Conservation (phyloP, 306 rosid species). For the Oxytropis ochrocephala region DNA sequence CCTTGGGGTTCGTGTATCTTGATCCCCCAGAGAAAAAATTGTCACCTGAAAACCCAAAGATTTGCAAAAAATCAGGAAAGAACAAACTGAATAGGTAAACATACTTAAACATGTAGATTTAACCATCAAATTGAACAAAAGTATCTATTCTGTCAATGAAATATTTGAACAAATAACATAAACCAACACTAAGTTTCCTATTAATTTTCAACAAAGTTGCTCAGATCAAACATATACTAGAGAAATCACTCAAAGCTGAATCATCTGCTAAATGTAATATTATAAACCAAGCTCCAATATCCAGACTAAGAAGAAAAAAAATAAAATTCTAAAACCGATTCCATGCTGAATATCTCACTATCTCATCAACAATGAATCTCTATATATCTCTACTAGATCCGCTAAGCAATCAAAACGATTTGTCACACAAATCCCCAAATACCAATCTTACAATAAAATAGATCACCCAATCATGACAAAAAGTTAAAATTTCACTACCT, state of each 20-base stretch:
- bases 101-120: not conserved
- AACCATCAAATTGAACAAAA: not conserved
- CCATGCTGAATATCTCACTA: not conserved
- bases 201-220: not conserved
- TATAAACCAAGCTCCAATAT: not conserved
- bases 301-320: not conserved
- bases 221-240: not conserved
- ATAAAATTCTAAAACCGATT: not conserved
- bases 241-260: not conserved
- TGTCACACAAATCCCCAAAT: not conserved
- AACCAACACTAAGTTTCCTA: not conserved
- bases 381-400: slow-evolving; percentile 16
- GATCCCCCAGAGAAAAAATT: slow-evolving; percentile 72
- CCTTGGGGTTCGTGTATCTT: slow-evolving; percentile 74
- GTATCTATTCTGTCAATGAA: not conserved
- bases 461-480: not conserved
- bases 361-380: not conserved
- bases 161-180: not conserved
- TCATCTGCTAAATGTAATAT: not conserved
- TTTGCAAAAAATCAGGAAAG: slow-evolving; percentile 12
- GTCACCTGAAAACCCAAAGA: slow-evolving; percentile 47
- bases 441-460: not conserved
- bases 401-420: not conserved
- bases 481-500: not conserved
- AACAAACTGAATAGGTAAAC: not conserved